Conservation (phyloP, 257 asterid genomes). For the Verbascum thapsus region DNA sequence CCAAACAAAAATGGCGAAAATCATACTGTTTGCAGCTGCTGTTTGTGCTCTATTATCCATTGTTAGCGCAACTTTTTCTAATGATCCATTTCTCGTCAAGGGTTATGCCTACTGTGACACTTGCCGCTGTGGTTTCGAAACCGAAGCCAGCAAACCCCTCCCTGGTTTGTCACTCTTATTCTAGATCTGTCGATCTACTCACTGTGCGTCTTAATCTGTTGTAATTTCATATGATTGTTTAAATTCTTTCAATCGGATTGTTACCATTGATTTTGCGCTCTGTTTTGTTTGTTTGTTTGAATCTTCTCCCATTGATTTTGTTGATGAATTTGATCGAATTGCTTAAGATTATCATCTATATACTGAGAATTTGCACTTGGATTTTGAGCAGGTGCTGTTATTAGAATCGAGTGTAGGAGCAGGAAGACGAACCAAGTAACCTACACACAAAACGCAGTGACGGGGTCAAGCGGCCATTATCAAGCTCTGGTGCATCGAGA, state of each 20-base stretch:
- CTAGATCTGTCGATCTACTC: too few species aligned
- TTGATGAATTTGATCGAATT: too few species aligned
- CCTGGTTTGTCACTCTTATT: conserved; percentile 52
- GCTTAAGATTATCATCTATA: background rate
- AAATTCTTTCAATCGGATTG: too few species aligned
- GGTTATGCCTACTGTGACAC: conserved; percentile 72
- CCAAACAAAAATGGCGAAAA: conserved; percentile 49
- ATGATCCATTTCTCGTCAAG: conserved; percentile 37
- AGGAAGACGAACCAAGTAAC: conserved; percentile 44
- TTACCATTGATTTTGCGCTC: too few species aligned
- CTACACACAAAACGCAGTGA: conserved; percentile 37
- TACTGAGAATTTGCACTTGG: background rate
- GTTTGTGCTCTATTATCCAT: conserved; percentile 47
- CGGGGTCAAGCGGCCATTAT: conserved; percentile 54
- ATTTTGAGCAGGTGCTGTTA: conserved; percentile 63
- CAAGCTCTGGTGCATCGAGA: conserved; percentile 51
- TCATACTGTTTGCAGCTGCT: conserved; percentile 36
- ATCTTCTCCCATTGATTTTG: too few species aligned
- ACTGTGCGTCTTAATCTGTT: too few species aligned
- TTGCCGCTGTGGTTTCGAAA: conserved; percentile 82
- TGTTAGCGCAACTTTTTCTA: conserved; percentile 28
- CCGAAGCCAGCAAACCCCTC: conserved; percentile 46
- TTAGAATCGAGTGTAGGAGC: conserved; percentile 59
- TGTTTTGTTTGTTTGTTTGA: too few species aligned
- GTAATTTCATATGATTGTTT: too few species aligned